Base-by-base conservation (phyloP, 1,284 basidiomycete genomes). In the Inonotus hispidus region DNA sequence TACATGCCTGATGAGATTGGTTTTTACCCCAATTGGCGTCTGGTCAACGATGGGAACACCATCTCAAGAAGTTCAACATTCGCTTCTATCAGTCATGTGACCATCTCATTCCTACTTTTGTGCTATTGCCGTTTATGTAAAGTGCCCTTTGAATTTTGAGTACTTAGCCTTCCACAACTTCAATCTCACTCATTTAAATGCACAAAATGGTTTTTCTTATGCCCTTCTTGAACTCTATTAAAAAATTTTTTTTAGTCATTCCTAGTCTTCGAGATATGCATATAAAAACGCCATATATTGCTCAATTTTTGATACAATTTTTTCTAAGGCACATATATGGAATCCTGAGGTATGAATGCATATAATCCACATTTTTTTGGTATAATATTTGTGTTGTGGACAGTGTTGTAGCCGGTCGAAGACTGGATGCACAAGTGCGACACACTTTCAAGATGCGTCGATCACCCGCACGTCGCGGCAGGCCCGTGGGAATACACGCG, bases 81-180 rank as follows among this genome's bases (percentile, higher is more conserved):
- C 11, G 1, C 41, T 43, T 43, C 41, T 43, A 4, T 19, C 1
- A 3, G 13, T 43, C 41, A 43, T 14, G 41, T 43, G 41, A 1
- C 16, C 14, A 16, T 43, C 16, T 43, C 1, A 14, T 43, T 16
- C 41, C 41, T 43, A 1, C 6, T 43, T 16, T 14, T 43, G 41
- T 13, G n/a, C 4, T 19, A 41, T 41, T 16, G 5, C 11, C 32
- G 8, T 32, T 32, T 32, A 32, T 32, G 32, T 8, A 32, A 32
- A 32, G 3, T 32, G 3, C 32, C 32, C 32, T 32, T 32, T 3
- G 32, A 4, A 4, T 32, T 32, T 32, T 32, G 32, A 32, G 32
- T 32, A 32, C 32, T 32, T 32, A 32, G 32, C 32, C 32, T 32
- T 32, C 32, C 32, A 32, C 32, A 32, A 32, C 66, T 73, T 81